Percentiles rank a stretch among this genome's conserved stretches.
Conservation (phyloP, 2,329 filamentous ascomycete genomes). For the Aspergillus calidoustus region DNA sequence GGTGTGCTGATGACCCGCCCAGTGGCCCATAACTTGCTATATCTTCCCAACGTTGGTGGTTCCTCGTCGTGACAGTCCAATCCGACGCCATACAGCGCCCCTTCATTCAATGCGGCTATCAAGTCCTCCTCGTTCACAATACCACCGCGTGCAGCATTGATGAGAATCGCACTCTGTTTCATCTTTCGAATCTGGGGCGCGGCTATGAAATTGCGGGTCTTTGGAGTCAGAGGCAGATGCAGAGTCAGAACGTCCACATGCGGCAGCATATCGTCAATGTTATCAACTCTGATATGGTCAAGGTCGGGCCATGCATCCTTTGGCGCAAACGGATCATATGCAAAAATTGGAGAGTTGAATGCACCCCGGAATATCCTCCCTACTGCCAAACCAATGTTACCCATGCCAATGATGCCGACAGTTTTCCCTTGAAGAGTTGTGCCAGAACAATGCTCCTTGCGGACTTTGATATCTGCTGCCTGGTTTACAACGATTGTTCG, state of each 20-base stretch:
- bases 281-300: neutral
- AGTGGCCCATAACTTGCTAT: too few relatives aligned
- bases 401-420: too few relatives aligned
- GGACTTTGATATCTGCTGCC: too few relatives aligned
- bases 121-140: conserved; percentile 52
- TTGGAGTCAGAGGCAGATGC: conserved; percentile 53
- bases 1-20: too few relatives aligned
- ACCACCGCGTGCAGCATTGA: conserved; percentile 54
- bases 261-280: conserved; percentile 47
- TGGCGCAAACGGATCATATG: too few relatives aligned
- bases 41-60: conserved; percentile 29
- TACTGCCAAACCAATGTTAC: too few relatives aligned
- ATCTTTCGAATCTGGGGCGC: conserved; percentile 47
- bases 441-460: too few relatives aligned
- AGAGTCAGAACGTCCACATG: conserved; percentile 51
- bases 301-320: too few relatives aligned
- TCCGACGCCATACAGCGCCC: conserved; percentile 51
- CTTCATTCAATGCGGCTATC: conserved; percentile 48
- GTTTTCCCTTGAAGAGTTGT: too few relatives aligned
- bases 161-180: conserved; percentile 51
- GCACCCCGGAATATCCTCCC: too few relatives aligned
- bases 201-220: conserved; percentile 49
- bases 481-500: too few relatives aligned
- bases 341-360: too few relatives aligned
- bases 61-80: conserved; percentile 55